These are phyloP conservation scores for Houttuynia cordata DNA, from an alignment of 164 flowering plant species.

Conservation along the genomic window DNA sequence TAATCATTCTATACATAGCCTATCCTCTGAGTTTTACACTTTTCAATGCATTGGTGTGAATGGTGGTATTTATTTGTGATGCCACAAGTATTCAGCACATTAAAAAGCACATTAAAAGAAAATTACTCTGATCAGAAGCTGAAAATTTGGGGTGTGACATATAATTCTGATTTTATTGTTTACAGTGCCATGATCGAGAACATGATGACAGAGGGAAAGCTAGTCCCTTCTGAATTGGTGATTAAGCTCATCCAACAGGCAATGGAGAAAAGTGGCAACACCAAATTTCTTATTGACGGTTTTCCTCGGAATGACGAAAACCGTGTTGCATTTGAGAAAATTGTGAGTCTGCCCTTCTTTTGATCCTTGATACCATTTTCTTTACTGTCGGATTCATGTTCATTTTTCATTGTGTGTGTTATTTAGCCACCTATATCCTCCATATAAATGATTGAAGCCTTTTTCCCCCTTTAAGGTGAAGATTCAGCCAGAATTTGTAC, in stretches of 20 bases:
- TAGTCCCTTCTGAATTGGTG: slow-evolving; percentile 91
- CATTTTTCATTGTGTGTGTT: not conserved
- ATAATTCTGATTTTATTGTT: not conserved
- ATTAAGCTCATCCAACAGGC: slow-evolving; percentile 79
- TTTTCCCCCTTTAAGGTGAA: slow-evolving; percentile 38
- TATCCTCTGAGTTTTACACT: too few relatives aligned
- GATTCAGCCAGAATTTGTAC: slow-evolving; percentile 64
- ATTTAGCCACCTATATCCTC: too few relatives aligned
- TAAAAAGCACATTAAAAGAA: too few relatives aligned
- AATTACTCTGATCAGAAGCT: too few relatives aligned
- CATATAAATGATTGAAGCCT: not conserved
- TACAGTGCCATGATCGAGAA: slow-evolving; percentile 77
- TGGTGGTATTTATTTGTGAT: too few relatives aligned
- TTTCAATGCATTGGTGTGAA: too few relatives aligned
- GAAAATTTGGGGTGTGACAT: too few relatives aligned
- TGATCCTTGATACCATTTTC: not conserved
- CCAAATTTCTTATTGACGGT: slow-evolving; percentile 90
- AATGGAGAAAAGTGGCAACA: slow-evolving; percentile 57
- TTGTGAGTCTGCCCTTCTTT: slow-evolving; percentile 31
- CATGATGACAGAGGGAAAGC: slow-evolving; percentile 87
- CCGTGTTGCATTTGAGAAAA: slow-evolving; percentile 81
- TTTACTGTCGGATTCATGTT: not conserved
- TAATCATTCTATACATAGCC: too few relatives aligned
- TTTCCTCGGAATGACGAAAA: slow-evolving; percentile 95
- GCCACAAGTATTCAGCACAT: too few relatives aligned